Conservation (phyloP, 192 early-diverging fungal genomes). For the Backusella luteola region DNA sequence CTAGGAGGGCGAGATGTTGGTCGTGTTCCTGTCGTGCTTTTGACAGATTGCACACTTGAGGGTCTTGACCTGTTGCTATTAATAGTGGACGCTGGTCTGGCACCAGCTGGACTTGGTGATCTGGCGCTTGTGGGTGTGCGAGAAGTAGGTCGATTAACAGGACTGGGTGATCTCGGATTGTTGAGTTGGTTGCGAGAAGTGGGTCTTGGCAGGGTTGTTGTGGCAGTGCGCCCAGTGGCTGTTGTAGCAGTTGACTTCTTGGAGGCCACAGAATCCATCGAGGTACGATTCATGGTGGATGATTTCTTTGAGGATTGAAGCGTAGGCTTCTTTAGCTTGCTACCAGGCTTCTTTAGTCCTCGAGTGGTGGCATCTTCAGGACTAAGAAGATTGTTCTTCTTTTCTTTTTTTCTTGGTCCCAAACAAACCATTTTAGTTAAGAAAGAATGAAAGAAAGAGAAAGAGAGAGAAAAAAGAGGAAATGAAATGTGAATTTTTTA, state of each 20-base stretch:
- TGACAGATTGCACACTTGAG: slow-evolving; percentile 2
- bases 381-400: slow-evolving; percentile 16
- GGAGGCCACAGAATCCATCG: not conserved
- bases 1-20: slow-evolving; percentile 12
- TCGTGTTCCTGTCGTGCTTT: not conserved
- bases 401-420: slow-evolving; percentile 31
- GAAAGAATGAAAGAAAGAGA: slow-evolving; percentile 12
- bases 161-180: not conserved
- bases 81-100: not conserved
- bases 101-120: not conserved
- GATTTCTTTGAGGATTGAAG: not conserved
- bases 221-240: not conserved
- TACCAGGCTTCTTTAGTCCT: slow-evolving; percentile 12
- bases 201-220: not conserved
- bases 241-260: not conserved
- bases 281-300: not conserved
- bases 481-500: not conserved
- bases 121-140: not conserved
- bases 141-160: slow-evolving; percentile 7
- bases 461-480: not conserved
- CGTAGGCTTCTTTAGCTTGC: slow-evolving; percentile 11
- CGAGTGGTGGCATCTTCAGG: slow-evolving; percentile 14
- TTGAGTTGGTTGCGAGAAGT: slow-evolving; percentile 12
- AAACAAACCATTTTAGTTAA: slow-evolving; percentile 22
- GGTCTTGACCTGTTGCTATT: not conserved